These are phyloP conservation scores for Pneumocystis wakefieldiae DNA, from an alignment of 1,139 yeast genomes.

Conservation along the genomic window DNA sequence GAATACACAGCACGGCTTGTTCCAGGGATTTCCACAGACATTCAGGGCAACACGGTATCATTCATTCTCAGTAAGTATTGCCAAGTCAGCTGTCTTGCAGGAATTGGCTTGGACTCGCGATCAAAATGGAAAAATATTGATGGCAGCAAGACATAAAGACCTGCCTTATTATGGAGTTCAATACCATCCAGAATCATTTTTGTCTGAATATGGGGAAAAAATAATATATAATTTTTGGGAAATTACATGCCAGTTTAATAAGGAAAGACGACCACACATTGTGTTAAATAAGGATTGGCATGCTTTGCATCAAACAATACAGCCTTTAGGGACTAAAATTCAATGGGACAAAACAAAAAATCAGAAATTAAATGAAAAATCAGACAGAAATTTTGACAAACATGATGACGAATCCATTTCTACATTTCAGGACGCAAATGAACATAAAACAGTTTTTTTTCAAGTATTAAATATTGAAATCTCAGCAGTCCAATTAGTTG, in stretches of 20 bases:
- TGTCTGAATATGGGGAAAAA: slow-evolving; percentile 51
- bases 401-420: too few species aligned
- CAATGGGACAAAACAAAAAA: too few species aligned
- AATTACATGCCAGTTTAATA: slow-evolving; percentile 34
- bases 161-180: slow-evolving; percentile 86
- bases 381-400: too few species aligned
- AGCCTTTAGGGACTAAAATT: neutral
- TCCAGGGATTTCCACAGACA: neutral
- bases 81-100: slow-evolving; percentile 16
- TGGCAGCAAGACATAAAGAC: slow-evolving; percentile 57
- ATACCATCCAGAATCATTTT: slow-evolving; percentile 91
- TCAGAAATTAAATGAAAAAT: too few species aligned
- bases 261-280: neutral
- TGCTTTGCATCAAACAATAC: neutral
- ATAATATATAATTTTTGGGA: slow-evolving; percentile 50
- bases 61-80: slow-evolving; percentile 46
- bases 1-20: too few species aligned
- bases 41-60: slow-evolving; percentile 69
- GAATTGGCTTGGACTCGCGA: slow-evolving; percentile 14
- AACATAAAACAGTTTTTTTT: neutral
- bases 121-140: slow-evolving; percentile 31
- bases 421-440: too few species aligned
- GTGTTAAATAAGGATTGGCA: neutral
- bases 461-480: neutral
- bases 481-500: neutral